A percentile compares a stretch with the other conserved stretches of the same genome.
Conservation (phyloP, 306 rosid genomes). For the Psophocarpus tetragonolobus region DNA sequence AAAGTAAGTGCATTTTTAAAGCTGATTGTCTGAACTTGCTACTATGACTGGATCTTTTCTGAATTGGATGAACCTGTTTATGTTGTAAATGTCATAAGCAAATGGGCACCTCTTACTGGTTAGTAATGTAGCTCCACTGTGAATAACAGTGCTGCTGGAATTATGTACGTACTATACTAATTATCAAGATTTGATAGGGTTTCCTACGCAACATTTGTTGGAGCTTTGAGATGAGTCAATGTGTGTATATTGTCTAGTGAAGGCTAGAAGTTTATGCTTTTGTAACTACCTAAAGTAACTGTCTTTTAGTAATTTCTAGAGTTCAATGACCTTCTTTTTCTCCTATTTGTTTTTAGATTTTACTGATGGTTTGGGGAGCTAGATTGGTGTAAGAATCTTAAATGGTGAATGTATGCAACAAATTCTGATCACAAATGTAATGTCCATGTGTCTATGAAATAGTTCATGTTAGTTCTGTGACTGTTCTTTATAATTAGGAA, state of each 20-base stretch:
- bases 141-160: neutral
- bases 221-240: constrained; percentile 7
- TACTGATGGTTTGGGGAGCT: neutral
- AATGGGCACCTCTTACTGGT: constrained; percentile 14
- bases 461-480: neutral
- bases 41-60: neutral
- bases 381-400: neutral
- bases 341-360: neutral
- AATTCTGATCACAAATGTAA: constrained; percentile 19
- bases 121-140: constrained; percentile 23
- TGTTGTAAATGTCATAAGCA: neutral
- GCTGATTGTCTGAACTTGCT: constrained; percentile 12
- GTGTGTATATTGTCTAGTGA: neutral
- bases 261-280: neutral
- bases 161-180: constrained; percentile 5
- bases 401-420: constrained; percentile 21
- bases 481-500: constrained; percentile 1
- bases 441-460: neutral
- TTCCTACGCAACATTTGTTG: constrained; percentile 3
- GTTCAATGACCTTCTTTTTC: neutral
- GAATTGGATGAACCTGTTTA: constrained; percentile 34
- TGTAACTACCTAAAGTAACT: constrained; percentile 8
- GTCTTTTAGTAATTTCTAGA: constrained; percentile 17
- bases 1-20: constrained; percentile 60
- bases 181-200: constrained; percentile 18